Percentiles rank a stretch among this genome's conserved stretches.
phyloP scores from a whole-genome alignment of 2,329 filamentous ascomycete genomes.

The Penicillium hordei region DNA sequence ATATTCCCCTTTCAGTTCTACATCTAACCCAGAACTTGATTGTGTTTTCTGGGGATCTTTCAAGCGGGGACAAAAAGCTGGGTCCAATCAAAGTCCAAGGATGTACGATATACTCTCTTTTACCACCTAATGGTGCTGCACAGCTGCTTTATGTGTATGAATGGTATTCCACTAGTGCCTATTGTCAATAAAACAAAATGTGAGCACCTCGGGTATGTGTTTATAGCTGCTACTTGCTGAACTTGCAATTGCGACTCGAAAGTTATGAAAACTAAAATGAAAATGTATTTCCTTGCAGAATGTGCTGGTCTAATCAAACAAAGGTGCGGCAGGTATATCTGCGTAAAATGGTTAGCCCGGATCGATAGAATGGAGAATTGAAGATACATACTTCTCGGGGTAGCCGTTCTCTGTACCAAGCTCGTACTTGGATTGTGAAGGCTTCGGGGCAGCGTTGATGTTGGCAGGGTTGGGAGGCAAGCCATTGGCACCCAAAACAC shows the following conservation, averaged over 20 bases:
- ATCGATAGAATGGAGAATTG: slow-evolving; percentile 18
- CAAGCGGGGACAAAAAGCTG: background rate
- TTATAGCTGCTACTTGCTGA: background rate
- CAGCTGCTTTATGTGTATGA: background rate
- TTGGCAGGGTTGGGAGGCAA: slow-evolving; percentile 84
- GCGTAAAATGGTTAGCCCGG: slow-evolving; percentile 17
- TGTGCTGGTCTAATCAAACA: slow-evolving; percentile 33
- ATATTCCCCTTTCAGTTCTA: background rate
- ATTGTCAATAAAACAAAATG: background rate
- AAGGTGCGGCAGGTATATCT: slow-evolving; percentile 51
- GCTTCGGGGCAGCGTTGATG: slow-evolving; percentile 47
- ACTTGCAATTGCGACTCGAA: background rate
- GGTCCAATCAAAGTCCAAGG: background rate
- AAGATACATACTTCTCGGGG: slow-evolving; percentile 61
- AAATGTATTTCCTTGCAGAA: slow-evolving; percentile 4
- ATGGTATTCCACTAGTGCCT: background rate
- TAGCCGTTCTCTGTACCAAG: slow-evolving; percentile 69
- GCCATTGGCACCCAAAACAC: slow-evolving; percentile 71
- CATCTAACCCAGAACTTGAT: background rate
- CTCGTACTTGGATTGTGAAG: slow-evolving; percentile 58
- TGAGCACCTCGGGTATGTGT: background rate
- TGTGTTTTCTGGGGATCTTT: background rate
- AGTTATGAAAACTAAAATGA: background rate
- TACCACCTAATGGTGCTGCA: background rate
- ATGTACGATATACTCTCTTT: background rate